phyloP scores from a whole-genome alignment of 257 asterid species.

The Agastache rugosa region DNA sequence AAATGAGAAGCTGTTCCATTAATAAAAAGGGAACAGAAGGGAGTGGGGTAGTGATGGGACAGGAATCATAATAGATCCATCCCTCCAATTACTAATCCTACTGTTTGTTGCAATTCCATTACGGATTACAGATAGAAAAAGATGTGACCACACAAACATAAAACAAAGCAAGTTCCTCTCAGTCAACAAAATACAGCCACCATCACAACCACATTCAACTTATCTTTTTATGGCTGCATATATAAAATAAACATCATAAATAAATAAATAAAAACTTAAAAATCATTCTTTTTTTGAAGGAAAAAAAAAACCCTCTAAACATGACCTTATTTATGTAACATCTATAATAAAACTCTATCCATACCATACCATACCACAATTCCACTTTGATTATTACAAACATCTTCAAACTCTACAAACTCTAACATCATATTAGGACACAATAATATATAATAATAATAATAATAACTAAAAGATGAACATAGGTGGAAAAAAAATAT shows the following conservation, averaged over 20 bases:
- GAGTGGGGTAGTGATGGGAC: slow-evolving; percentile 44
- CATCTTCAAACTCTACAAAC: slow-evolving; percentile 44
- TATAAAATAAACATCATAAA: not conserved
- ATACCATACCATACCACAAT: slow-evolving; percentile 23
- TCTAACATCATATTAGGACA: slow-evolving; percentile 34
- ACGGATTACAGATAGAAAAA: not conserved
- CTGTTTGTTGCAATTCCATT: slow-evolving; percentile 19
- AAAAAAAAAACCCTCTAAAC: not conserved
- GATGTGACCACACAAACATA: slow-evolving; percentile 18
- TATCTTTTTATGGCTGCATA: slow-evolving; percentile 11
- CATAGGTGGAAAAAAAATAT: slow-evolving; percentile 38
- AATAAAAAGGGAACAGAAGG: slow-evolving; percentile 22
- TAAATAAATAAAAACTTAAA: not conserved
- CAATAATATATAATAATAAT: not conserved
- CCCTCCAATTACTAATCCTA: slow-evolving; percentile 22
- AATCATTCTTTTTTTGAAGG: too few species aligned
- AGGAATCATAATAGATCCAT: slow-evolving; percentile 32
- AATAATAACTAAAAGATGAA: slow-evolving; percentile 17
- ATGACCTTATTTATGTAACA: slow-evolving; percentile 46
- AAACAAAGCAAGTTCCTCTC: slow-evolving; percentile 33
- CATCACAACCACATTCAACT: slow-evolving; percentile 30
- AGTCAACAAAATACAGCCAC: slow-evolving; percentile 57
- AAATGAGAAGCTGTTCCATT: slow-evolving; percentile 1
- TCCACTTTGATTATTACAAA: slow-evolving; percentile 47
- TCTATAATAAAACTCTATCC: slow-evolving; percentile 40